Base-by-base conservation (phyloP, 2,329 filamentous ascomycete species). In the Zymoseptoria passerinii region DNA sequence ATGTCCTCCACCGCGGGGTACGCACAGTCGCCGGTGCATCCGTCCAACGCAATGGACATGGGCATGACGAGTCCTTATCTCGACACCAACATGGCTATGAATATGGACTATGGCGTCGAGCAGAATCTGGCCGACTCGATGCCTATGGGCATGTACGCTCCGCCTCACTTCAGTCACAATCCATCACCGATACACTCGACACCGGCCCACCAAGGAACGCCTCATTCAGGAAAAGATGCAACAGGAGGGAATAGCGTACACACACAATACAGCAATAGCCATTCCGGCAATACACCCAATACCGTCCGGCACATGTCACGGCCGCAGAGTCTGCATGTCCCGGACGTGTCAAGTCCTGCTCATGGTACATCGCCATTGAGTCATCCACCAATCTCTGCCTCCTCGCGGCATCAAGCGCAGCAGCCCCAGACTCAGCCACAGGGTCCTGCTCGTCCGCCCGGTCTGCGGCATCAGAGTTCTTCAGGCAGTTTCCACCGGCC, bases 31-130 rank as follows among this genome's bases (percentile, higher is more conserved):
- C 75, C 77, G 9, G 70, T 76, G 48, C 71, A 76, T 58, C 67
- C 67, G 13, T 69, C 66, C 10, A 66, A 61, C 19, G 63, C 69
- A 6, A 59, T 79, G 50, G 76, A 78, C 52, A 70, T 79, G 70
- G 70, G 72, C 50, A 75, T 79, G 66, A 66, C 63, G 28, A 75
- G 72, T 61, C 73, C 76, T 1, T 79, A 75, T 61, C 60, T 71
- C 19, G 70, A 74, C 40, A 68, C 69, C 48, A 65, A 62, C 55
- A 70, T 79, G 65, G 65, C 68, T 51, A 76, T 79, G 73, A 62
- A 72, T 13, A 71, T 79, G 62, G 76, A 79, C 56, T 76, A 76
- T 50, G 63, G 61, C 50, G 64, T 68, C 19, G 68, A 71, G 40
- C 66, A 64, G 67, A 74, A 48, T 48, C 48, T 65, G 16, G 58